Evolutionary conservation across 176 grass and related monocot species (phyloP).

Genomic region (Oryza australiensis): DNA sequence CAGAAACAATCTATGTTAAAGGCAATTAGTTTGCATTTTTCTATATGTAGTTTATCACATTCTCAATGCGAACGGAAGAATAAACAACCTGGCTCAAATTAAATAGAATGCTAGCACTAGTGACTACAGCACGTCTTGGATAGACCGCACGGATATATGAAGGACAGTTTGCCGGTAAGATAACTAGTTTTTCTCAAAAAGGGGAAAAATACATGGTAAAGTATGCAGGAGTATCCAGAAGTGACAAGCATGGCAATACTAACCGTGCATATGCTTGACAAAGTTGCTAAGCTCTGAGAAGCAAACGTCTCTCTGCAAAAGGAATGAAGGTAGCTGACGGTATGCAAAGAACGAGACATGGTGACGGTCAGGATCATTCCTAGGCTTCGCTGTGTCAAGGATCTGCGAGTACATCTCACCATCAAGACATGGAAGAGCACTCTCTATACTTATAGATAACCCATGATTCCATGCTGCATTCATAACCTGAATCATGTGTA

Average conservation of each 20-base stretch:
- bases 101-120: neutral
- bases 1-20: neutral
- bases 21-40: neutral
- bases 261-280: constrained; percentile 86
- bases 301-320: constrained; percentile 51
- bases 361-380: constrained; percentile 72
- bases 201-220: neutral
- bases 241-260: constrained; percentile 15
- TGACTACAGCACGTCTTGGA: neutral
- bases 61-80: neutral
- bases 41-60: neutral
- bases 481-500: constrained; percentile 58
- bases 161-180: neutral
- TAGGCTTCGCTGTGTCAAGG: constrained; percentile 65
- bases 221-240: neutral
- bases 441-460: constrained; percentile 60
- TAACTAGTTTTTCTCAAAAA: neutral
- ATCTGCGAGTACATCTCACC: constrained; percentile 57
- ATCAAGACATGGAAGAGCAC: constrained; percentile 59
- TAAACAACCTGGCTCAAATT: neutral
- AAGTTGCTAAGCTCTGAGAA: constrained; percentile 61
- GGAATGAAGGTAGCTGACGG: constrained; percentile 47
- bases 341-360: constrained; percentile 71
- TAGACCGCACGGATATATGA: neutral
- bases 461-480: constrained; percentile 77